A percentile compares a stretch with the other conserved stretches of the same genome.
These are phyloP conservation scores for Spizellomyces punctatus DNA, from an alignment of 192 early-diverging fungal species.

Conservation along the genomic window DNA sequence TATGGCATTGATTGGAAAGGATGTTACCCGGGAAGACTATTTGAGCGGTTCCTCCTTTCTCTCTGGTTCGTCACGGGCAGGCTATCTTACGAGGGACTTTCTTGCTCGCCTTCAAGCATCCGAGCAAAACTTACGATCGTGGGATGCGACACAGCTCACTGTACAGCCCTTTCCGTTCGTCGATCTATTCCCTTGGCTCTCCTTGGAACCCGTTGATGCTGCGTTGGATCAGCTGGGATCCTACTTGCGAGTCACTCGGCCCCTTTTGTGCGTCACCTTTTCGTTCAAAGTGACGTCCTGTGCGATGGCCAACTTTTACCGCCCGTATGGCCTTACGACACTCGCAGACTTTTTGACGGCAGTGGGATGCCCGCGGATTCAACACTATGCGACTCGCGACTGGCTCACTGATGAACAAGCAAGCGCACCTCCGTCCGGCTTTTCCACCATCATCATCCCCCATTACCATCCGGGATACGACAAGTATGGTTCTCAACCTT, in stretches of 20 bases:
- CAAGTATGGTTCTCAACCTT: constrained; percentile 17
- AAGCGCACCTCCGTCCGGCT: constrained; percentile 5
- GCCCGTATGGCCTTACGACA: constrained; percentile 1
- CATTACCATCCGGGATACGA: constrained; percentile 16
- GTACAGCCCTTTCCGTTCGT: constrained; percentile 6
- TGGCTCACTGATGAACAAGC: not conserved
- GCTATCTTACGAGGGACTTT: constrained; percentile 15
- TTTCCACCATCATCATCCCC: constrained; percentile 13
- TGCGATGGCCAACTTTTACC: constrained; percentile 19
- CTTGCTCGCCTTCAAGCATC: constrained; percentile 1
- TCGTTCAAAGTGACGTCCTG: not conserved
- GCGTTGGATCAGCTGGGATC: constrained; percentile 6
- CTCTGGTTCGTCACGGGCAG: not conserved
- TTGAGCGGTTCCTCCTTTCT: constrained; percentile 1
- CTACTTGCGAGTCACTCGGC: not conserved
- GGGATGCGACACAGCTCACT: not conserved
- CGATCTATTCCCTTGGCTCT: constrained; percentile 10
- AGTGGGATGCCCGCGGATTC: constrained; percentile 1
- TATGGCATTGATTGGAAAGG: constrained; percentile 12
- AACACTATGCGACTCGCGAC: constrained; percentile 1
- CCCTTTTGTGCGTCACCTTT: constrained; percentile 2
- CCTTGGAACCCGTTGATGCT: not conserved
- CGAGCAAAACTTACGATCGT: not conserved
- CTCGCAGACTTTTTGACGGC: not conserved
- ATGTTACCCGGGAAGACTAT: constrained; percentile 16